phyloP scores from a whole-genome alignment of 2,329 filamentous ascomycete species.

The Sporothrix humicola region DNA sequence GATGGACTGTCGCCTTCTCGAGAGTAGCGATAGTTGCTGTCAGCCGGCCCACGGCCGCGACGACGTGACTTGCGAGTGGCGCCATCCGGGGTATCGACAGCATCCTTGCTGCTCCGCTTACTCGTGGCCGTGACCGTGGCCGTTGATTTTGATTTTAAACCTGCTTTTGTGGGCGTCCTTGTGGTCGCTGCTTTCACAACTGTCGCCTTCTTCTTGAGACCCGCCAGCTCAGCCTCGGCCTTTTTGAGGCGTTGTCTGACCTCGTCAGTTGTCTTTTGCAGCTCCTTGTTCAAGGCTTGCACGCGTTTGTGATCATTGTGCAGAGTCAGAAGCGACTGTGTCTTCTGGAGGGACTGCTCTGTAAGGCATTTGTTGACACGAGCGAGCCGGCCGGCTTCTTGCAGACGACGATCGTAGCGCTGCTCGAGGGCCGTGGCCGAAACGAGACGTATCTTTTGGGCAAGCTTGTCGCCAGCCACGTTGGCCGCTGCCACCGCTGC shows the following conservation, averaged over 20 bases:
- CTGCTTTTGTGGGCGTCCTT: too few species aligned
- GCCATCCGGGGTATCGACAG: neutral
- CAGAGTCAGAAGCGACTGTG: conserved; percentile 25
- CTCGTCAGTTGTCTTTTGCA: conserved; percentile 34
- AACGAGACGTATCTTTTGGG: neutral
- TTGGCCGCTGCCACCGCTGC: conserved; percentile 46
- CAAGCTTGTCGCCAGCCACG: neutral
- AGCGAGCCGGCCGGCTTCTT: conserved; percentile 29
- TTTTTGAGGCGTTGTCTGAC: neutral
- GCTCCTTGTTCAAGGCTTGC: conserved; percentile 30
- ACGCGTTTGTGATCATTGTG: conserved; percentile 30
- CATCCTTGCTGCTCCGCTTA: neutral
- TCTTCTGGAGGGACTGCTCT: conserved; percentile 18
- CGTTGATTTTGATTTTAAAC: neutral
- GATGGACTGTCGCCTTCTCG: conserved; percentile 1
- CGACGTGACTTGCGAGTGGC: neutral
- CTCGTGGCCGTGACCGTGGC: neutral
- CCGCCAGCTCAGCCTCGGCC: neutral
- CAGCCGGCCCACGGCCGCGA: neutral
- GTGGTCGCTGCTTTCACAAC: too few species aligned
- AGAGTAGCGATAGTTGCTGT: neutral
- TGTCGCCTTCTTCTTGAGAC: neutral
- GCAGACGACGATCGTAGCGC: conserved; percentile 37
- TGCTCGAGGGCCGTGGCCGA: conserved; percentile 47
- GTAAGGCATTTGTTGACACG: conserved; percentile 30